Conservation (phyloP, 1,284 basidiomycete species). For the Cutaneotrichosporon cavernicola region DNA sequence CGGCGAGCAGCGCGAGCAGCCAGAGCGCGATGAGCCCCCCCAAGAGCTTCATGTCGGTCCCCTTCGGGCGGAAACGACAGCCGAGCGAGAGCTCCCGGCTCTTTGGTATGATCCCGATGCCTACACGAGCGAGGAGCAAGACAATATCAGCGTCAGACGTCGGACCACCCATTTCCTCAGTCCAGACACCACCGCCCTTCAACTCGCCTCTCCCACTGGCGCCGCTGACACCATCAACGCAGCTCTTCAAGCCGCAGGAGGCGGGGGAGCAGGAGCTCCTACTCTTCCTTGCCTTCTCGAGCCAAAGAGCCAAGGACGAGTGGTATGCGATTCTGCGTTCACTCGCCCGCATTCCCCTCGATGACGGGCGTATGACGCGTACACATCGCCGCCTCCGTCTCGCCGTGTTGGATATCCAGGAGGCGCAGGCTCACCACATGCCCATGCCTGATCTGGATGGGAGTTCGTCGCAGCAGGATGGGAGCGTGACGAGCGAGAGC, state of each 20-base stretch:
- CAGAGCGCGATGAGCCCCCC: background rate
- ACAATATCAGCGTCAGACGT: constrained; percentile 13
- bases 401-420: constrained; percentile 31
- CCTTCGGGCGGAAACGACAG: background rate
- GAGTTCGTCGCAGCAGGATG: constrained; percentile 12
- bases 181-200: background rate
- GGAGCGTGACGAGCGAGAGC: constrained; percentile 5
- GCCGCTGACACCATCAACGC: background rate
- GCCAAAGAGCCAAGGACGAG: constrained; percentile 19
- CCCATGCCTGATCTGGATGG: constrained; percentile 13
- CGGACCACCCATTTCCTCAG: background rate
- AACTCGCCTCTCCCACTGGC: background rate
- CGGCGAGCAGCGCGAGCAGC: background rate
- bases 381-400: constrained; percentile 31
- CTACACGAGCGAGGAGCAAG: constrained; percentile 13
- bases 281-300: constrained; percentile 18
- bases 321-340: constrained; percentile 26
- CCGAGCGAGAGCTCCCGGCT: constrained; percentile 14
- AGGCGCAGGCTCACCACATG: constrained; percentile 8
- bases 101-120: constrained; percentile 7
- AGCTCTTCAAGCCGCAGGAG: background rate
- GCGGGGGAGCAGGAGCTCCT: constrained; percentile 10
- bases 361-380: constrained; percentile 10
- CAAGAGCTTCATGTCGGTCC: constrained; percentile 6
- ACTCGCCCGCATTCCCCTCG: constrained; percentile 15